Conservation (phyloP, 768 basidiomycete species). For the Lentinula boryana region DNA sequence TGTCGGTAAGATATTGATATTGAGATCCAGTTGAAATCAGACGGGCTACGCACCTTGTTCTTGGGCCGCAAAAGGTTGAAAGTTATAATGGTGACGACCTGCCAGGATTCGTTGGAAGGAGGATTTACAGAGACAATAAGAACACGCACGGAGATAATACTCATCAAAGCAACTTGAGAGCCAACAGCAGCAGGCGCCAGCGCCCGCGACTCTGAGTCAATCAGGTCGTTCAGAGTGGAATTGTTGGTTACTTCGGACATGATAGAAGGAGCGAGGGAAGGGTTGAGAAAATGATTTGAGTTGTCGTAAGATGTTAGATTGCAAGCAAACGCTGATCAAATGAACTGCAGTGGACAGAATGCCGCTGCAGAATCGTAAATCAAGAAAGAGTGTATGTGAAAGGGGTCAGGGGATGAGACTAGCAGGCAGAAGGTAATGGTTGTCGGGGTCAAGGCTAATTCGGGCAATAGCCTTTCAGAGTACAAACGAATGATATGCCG, state of each 20-base stretch:
- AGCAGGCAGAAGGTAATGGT: not conserved
- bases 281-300: not conserved
- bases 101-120: slow-evolving; percentile 7
- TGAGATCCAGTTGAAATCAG: not conserved
- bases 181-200: slow-evolving; percentile 78
- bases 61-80: slow-evolving; percentile 88
- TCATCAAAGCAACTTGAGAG: slow-evolving; percentile 74
- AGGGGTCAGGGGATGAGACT: not conserved
- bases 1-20: slow-evolving; percentile 18
- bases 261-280: not conserved
- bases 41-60: slow-evolving; percentile 58
- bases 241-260: not conserved
- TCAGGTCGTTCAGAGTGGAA: slow-evolving; percentile 15
- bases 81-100: slow-evolving; percentile 62
- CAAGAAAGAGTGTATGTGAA: not conserved
- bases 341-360: not conserved
- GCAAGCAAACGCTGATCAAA: not conserved
- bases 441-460: not conserved
- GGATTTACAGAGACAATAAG: not conserved
- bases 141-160: slow-evolving; percentile 55
- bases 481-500: not conserved
- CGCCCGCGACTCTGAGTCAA: slow-evolving; percentile 47
- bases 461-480: not conserved
- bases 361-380: not conserved
- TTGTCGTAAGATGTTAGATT: not conserved